Percentiles rank a stretch among this genome's conserved stretches.
phyloP scores from a whole-genome alignment of 305 asterid species.

The Andrographis paniculata region DNA sequence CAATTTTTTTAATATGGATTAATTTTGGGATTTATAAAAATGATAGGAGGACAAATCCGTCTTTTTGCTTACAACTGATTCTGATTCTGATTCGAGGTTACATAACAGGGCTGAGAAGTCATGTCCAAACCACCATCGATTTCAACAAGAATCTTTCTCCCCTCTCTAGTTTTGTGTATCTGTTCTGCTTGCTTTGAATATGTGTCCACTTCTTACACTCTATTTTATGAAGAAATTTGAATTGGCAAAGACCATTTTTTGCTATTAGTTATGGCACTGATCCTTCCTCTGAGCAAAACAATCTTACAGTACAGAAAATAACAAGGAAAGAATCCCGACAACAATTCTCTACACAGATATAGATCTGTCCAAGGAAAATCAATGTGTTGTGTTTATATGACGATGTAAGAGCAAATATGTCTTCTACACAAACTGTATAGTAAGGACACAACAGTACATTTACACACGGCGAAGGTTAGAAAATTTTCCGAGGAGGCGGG shows the following conservation, averaged over 20 bases:
- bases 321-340: not conserved
- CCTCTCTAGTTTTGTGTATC: slow-evolving; percentile 10
- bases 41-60: slow-evolving; percentile 11
- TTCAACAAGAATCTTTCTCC: slow-evolving; percentile 29
- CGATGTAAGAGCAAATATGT: not conserved
- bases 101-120: slow-evolving; percentile 15
- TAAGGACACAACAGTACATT: not conserved
- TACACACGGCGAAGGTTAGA: slow-evolving; percentile 10
- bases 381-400: not conserved
- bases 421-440: no score
- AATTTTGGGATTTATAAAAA: no score
- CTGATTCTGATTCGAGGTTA: slow-evolving; percentile 12
- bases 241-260: not conserved
- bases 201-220: not conserved
- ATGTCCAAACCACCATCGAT: slow-evolving; percentile 13
- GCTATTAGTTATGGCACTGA: not conserved
- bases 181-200: slow-evolving; percentile 2
- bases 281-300: not conserved
- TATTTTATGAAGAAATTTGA: not conserved
- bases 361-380: not conserved
- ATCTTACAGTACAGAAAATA: slow-evolving; percentile 6
- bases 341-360: not conserved
- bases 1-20: no score
- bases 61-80: slow-evolving; percentile 15
- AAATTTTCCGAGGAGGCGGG: no score